These are phyloP conservation scores for Euphorbia celastroides DNA, from an alignment of 441 rosid genomes.

Conservation along the genomic window DNA sequence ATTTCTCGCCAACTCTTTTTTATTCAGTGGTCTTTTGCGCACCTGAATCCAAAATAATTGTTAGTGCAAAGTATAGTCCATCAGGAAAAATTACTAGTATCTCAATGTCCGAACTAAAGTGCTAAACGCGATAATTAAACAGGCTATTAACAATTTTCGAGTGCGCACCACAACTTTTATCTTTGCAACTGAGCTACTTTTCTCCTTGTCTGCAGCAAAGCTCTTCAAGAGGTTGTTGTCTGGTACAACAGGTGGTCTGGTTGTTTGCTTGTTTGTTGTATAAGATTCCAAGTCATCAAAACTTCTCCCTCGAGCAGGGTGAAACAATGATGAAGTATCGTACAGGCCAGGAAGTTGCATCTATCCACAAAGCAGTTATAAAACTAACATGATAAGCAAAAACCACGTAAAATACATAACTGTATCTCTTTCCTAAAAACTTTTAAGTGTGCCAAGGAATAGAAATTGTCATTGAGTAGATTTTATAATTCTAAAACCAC, in stretches of 20 bases:
- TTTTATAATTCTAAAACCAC: neutral
- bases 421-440: neutral
- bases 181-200: slow-evolving; percentile 85
- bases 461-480: neutral
- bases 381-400: neutral
- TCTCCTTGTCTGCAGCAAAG: slow-evolving; percentile 81
- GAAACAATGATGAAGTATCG: slow-evolving; percentile 56
- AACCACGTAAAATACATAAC: neutral
- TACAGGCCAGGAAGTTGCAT: slow-evolving; percentile 50
- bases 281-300: slow-evolving; percentile 76
- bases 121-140: neutral
- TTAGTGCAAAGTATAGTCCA: neutral
- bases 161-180: slow-evolving; percentile 96
- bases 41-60: slow-evolving; percentile 51
- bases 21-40: slow-evolving; percentile 94
- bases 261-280: slow-evolving; percentile 52
- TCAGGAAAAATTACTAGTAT: neutral
- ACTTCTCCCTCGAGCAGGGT: slow-evolving; percentile 69
- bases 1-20: slow-evolving; percentile 83
- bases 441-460: slow-evolving; percentile 1
- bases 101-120: neutral
- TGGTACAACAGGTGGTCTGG: slow-evolving; percentile 54
- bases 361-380: slow-evolving; percentile 31
- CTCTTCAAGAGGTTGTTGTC: slow-evolving; percentile 66
- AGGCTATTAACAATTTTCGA: neutral